Conservation (phyloP, 257 asterid genomes). For the Jacaranda copaia region DNA sequence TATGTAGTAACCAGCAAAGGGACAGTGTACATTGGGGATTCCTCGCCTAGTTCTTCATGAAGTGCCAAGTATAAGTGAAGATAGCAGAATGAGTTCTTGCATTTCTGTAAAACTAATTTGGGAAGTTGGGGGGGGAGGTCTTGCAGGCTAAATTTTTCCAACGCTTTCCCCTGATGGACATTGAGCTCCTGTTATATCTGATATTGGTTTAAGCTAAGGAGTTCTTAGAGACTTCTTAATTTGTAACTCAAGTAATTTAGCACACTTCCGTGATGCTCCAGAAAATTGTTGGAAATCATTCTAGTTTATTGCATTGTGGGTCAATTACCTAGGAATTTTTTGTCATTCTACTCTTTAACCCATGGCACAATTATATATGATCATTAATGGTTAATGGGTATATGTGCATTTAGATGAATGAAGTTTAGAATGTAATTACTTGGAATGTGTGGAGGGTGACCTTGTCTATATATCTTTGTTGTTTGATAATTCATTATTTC, state of each 20-base stretch:
- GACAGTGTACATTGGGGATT: neutral
- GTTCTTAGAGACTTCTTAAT: constrained; percentile 2
- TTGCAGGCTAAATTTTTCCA: neutral
- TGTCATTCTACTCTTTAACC: neutral
- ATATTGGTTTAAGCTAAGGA: constrained; percentile 5
- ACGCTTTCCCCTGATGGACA: neutral
- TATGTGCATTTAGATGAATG: no score
- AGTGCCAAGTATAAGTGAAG: neutral
- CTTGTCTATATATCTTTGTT: constrained; percentile 21
- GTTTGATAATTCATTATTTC: constrained; percentile 13
- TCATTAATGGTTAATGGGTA: no score
- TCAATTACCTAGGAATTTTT: neutral
- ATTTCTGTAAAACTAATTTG: neutral
- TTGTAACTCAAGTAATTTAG: neutral
- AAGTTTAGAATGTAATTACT: neutral
- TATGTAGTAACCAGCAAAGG: neutral
- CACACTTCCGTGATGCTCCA: neutral
- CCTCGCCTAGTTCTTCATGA: constrained; percentile 15
- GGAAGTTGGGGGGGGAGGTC: constrained; percentile 1
- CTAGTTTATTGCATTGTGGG: neutral
- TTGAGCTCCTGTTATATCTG: neutral
- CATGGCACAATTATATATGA: neutral
- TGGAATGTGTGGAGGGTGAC: no score
- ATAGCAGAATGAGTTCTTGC: constrained; percentile 13
- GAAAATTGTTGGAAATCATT: constrained; percentile 13